Percentiles rank a stretch among this genome's conserved stretches.
Evolutionary conservation across 495 filamentous ascomycete species (phyloP).

Genomic region (Ramalina peruviana): DNA sequence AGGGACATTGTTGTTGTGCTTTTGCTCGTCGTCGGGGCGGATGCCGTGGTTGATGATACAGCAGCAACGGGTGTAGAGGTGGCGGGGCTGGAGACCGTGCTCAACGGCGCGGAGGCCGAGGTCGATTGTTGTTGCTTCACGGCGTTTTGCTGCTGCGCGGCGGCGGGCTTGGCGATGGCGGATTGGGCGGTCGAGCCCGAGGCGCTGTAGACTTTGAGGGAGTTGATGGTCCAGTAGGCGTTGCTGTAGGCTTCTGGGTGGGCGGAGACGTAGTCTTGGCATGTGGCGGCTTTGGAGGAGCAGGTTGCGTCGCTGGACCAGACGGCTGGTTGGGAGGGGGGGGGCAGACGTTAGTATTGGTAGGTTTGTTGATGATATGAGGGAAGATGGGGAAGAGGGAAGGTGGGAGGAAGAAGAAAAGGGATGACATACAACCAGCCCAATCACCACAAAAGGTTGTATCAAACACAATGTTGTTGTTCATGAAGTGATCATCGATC

Average conservation of each 20-base stretch:
- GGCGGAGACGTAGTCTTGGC: constrained; percentile 47
- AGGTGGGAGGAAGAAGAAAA: neutral
- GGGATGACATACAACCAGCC: constrained; percentile 45
- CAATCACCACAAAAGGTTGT: constrained; percentile 82
- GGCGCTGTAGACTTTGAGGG: constrained; percentile 42
- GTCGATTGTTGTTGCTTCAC: neutral
- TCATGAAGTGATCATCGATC: constrained; percentile 49
- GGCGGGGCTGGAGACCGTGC: too few relatives aligned
- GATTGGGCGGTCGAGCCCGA: neutral
- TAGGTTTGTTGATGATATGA: constrained; percentile 5
- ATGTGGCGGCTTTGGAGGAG: constrained; percentile 32
- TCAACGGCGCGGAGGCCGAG: neutral
- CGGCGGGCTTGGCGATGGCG: neutral
- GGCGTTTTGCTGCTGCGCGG: neutral
- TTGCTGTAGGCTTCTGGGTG: constrained; percentile 45
- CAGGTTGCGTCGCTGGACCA: constrained; percentile 21
- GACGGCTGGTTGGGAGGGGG: constrained; percentile 10
- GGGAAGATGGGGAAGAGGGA: constrained; percentile 21
- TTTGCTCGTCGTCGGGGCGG: too few relatives aligned
- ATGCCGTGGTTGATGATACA: too few relatives aligned
- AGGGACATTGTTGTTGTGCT: too few relatives aligned
- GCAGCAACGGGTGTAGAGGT: too few relatives aligned
- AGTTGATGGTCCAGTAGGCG: constrained; percentile 54
- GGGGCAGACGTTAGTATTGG: neutral
- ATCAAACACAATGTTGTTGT: constrained; percentile 68